Percentiles rank a stretch among this genome's conserved stretches.
These are phyloP conservation scores for Prunus kanzakura DNA, from an alignment of 306 rosid genomes.

Conservation along the genomic window DNA sequence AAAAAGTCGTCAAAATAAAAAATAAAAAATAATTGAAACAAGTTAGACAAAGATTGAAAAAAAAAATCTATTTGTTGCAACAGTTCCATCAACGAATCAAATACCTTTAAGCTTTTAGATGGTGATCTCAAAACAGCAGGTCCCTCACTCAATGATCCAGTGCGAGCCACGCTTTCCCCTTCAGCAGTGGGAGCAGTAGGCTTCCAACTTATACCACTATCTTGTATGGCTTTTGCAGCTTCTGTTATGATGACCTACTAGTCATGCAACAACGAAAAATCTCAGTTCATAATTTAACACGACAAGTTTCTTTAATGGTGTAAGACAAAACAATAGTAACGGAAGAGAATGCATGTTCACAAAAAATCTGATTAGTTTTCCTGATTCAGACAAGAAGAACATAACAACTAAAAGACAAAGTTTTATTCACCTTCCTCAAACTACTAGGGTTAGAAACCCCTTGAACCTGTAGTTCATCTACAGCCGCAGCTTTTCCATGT, in stretches of 20 bases:
- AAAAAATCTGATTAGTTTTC: background rate
- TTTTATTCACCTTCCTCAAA: slow-evolving; percentile 65
- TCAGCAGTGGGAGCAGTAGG: slow-evolving; percentile 33
- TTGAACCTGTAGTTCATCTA: slow-evolving; percentile 84
- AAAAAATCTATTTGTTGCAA: background rate
- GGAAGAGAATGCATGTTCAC: background rate
- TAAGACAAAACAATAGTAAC: background rate
- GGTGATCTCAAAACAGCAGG: slow-evolving; percentile 65
- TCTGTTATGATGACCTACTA: slow-evolving; percentile 66
- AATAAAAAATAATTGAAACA: background rate
- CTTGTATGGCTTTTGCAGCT: slow-evolving; percentile 62
- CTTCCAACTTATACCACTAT: slow-evolving; percentile 47
- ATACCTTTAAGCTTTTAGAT: slow-evolving; percentile 71
- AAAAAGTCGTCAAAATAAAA: background rate
- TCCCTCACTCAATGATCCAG: slow-evolving; percentile 45
- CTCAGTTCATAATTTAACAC: slow-evolving; percentile 5
- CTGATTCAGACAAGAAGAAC: background rate
- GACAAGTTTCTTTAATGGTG: slow-evolving; percentile 1
- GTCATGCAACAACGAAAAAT: slow-evolving; percentile 21
- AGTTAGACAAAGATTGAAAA: background rate
- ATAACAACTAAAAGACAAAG: slow-evolving; percentile 11
- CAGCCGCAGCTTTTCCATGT: slow-evolving; percentile 74
- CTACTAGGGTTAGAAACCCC: slow-evolving; percentile 72
- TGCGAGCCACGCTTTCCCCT: slow-evolving; percentile 38
- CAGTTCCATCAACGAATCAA: background rate